phyloP scores from a whole-genome alignment of 2,329 filamentous ascomycete species.

The Cylindrodendrum hubeiense region DNA sequence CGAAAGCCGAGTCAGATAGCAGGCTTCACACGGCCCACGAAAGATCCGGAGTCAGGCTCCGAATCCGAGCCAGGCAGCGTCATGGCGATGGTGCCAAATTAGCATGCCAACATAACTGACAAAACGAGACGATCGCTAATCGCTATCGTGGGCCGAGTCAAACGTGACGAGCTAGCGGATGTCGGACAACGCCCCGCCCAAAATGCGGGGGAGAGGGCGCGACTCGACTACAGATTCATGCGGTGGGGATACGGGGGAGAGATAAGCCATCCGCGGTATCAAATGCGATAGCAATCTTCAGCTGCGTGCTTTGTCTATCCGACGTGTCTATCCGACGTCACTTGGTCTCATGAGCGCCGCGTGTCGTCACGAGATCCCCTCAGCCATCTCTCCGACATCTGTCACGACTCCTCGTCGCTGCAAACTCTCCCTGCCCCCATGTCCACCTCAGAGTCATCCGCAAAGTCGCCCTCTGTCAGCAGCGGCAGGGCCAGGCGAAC shows the following conservation, averaged over 20 bases:
- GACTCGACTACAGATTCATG: background rate
- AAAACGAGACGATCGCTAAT: background rate
- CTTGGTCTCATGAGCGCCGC: background rate
- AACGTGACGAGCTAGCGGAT: background rate
- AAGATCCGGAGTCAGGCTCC: background rate
- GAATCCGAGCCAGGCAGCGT: background rate
- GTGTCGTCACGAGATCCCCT: background rate
- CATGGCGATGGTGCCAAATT: background rate
- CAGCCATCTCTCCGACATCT: background rate
- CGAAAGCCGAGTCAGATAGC: background rate
- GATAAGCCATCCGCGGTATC: constrained; percentile 3
- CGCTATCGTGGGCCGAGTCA: constrained; percentile 8
- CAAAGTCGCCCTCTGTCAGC: constrained; percentile 37
- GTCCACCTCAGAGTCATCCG: constrained; percentile 40
- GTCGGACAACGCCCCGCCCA: background rate
- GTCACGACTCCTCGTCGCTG: background rate
- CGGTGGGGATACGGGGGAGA: background rate
- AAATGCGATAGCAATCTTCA: background rate
- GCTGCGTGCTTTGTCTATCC: background rate
- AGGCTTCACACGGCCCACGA: constrained; percentile 1
- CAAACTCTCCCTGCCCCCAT: constrained; percentile 18
- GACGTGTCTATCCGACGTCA: background rate
- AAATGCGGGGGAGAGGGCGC: constrained; percentile 4
- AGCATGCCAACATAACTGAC: background rate
- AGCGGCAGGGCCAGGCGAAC: constrained; percentile 39